Conservation (phyloP, 495 filamentous ascomycete species). For the Podospora bellae-mahoneyi region DNA sequence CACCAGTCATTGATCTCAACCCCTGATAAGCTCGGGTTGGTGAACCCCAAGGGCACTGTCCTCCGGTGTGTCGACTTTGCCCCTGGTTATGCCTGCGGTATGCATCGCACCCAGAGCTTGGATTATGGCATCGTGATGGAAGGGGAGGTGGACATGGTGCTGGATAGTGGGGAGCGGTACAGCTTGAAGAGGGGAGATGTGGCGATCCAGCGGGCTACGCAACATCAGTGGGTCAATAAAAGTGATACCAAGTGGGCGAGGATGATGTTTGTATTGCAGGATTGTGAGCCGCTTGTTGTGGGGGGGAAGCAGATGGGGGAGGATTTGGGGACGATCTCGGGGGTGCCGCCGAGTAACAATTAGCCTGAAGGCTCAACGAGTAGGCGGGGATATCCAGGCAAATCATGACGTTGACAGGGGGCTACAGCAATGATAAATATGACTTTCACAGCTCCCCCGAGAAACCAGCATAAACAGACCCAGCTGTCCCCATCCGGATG, state of each 20-base stretch:
- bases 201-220: constrained; percentile 62
- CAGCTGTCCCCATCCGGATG: too few species aligned
- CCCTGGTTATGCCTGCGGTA: constrained; percentile 50
- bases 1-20: constrained; percentile 33
- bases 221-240: constrained; percentile 64
- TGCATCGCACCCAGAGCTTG: constrained; percentile 70
- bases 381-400: too few species aligned
- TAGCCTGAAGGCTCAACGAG: background rate
- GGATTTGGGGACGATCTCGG: constrained; percentile 39
- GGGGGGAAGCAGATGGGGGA: constrained; percentile 44
- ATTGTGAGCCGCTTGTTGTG: constrained; percentile 42
- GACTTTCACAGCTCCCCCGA: too few species aligned
- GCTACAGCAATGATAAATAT: too few species aligned
- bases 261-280: constrained; percentile 59
- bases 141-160: constrained; percentile 60
- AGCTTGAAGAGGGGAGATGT: constrained; percentile 60
- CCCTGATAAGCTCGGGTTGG: constrained; percentile 43
- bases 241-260: constrained; percentile 53
- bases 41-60: constrained; percentile 51
- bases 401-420: too few species aligned
- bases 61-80: constrained; percentile 60
- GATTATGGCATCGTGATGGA: constrained; percentile 80
- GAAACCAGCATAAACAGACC: too few species aligned
- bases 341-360: constrained; percentile 40
- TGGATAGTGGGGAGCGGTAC: constrained; percentile 58